Evolutionary conservation across 2,329 filamentous ascomycete species (phyloP).

Genomic region (Claviceps paspali): DNA sequence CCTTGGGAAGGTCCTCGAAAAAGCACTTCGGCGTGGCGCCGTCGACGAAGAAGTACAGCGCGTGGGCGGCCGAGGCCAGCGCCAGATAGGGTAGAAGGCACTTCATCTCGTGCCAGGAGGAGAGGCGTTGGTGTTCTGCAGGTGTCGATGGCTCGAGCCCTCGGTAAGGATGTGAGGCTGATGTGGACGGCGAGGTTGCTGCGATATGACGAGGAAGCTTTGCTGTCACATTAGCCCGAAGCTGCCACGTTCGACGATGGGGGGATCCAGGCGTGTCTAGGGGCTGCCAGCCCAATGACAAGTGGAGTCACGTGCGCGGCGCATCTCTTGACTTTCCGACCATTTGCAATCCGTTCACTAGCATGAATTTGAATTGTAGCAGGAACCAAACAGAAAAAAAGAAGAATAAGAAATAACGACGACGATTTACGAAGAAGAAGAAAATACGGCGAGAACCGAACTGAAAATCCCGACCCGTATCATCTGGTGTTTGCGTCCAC

Average conservation of each 20-base stretch:
- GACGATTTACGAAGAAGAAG: no score
- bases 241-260: constrained; percentile 35
- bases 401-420: no score
- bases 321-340: no score
- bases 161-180: not conserved
- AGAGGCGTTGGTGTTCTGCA: not conserved
- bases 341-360: no score
- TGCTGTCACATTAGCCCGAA: constrained; percentile 14
- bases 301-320: not conserved
- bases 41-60: constrained; percentile 93
- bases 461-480: not conserved
- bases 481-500: no score
- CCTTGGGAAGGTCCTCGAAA: constrained; percentile 95
- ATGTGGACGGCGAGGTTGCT: not conserved
- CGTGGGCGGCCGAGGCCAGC: constrained; percentile 52
- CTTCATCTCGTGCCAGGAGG: constrained; percentile 29
- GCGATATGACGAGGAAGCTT: not conserved
- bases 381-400: no score
- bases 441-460: not conserved
- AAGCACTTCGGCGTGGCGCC: constrained; percentile 81
- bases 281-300: no score
- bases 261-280: no score
- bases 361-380: no score
- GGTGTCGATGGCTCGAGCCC: not conserved
- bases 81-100: constrained; percentile 49